Conservation (phyloP, 176 grass and related monocot species). For the Triticum monococcum region DNA sequence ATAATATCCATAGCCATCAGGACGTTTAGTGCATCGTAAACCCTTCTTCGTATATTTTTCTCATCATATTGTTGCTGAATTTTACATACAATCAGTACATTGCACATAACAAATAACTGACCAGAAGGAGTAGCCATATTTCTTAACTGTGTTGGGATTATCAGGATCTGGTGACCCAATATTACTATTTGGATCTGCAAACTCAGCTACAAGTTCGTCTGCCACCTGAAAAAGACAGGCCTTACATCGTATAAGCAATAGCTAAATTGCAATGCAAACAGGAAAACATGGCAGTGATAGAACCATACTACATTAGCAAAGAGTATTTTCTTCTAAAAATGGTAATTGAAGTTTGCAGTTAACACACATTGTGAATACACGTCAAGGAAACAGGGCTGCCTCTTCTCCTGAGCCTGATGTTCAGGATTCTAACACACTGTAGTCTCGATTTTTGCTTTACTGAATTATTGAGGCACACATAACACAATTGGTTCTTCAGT, state of each 20-base stretch:
- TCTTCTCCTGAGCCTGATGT: neutral
- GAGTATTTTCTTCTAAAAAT: neutral
- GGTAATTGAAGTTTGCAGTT: neutral
- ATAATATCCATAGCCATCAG: conserved; percentile 99
- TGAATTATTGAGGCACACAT: neutral
- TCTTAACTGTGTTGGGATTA: conserved; percentile 31
- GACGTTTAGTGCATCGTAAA: conserved; percentile 96
- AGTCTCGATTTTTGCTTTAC: neutral
- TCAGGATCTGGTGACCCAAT: conserved; percentile 80
- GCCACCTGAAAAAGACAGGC: conserved; percentile 70
- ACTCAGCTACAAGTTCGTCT: conserved; percentile 96
- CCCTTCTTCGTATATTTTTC: conserved; percentile 97
- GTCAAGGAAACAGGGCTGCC: neutral
- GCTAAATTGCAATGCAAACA: neutral
- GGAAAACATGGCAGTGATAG: neutral
- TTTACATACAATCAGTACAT: conserved; percentile 38
- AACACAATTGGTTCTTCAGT: neutral
- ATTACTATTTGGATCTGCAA: conserved; percentile 70
- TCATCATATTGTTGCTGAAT: conserved; percentile 98
- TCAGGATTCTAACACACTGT: neutral
- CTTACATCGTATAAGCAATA: conserved; percentile 18
- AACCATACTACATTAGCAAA: conserved; percentile 8
- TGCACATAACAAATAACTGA: conserved; percentile 17
- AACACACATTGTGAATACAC: neutral
- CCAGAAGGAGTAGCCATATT: conserved; percentile 21